Evolutionary conservation across 768 basidiomycete species (phyloP).

Genomic region (Botryobasidium botryosum): DNA sequence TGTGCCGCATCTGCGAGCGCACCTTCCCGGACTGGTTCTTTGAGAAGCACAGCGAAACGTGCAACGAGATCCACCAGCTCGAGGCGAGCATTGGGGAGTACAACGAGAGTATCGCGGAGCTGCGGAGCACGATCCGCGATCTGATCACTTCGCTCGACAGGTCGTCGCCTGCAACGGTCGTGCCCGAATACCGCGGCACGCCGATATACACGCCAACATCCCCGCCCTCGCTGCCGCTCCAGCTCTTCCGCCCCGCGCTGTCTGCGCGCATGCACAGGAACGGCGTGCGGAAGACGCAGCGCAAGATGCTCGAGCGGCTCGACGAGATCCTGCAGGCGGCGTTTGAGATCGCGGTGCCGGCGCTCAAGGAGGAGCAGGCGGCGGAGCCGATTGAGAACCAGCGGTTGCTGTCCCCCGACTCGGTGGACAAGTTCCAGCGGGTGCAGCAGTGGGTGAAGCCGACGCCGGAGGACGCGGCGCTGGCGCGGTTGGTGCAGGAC

Average conservation of each 20-base stretch:
- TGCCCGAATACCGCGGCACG: constrained; percentile 66
- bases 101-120: constrained; percentile 82
- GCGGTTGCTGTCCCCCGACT: constrained; percentile 71
- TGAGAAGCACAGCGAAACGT: constrained; percentile 99
- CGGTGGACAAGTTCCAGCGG: constrained; percentile 71
- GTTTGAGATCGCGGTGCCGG: constrained; percentile 67
- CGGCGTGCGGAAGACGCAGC: constrained; percentile 66
- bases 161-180: constrained; percentile 1
- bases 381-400: constrained; percentile 88
- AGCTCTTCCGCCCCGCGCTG: constrained; percentile 43
- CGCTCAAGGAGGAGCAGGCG: constrained; percentile 80
- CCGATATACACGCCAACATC: constrained; percentile 49
- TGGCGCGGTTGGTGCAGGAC: constrained; percentile 70
- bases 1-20: constrained; percentile 96
- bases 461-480: constrained; percentile 65
- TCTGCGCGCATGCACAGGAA: constrained; percentile 61
- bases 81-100: constrained; percentile 89
- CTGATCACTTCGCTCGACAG: constrained; percentile 40
- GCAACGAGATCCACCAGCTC: constrained; percentile 85
- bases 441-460: constrained; percentile 81
- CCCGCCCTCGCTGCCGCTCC: constrained; percentile 32
- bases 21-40: constrained; percentile 98
- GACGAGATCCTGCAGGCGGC: constrained; percentile 73
- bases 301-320: constrained; percentile 60
- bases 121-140: constrained; percentile 73